Percentiles rank a stretch among this genome's conserved stretches.
Evolutionary conservation across 73 alveolate genomes (phyloP).

Genomic region (Durusdinium trenchii): DNA sequence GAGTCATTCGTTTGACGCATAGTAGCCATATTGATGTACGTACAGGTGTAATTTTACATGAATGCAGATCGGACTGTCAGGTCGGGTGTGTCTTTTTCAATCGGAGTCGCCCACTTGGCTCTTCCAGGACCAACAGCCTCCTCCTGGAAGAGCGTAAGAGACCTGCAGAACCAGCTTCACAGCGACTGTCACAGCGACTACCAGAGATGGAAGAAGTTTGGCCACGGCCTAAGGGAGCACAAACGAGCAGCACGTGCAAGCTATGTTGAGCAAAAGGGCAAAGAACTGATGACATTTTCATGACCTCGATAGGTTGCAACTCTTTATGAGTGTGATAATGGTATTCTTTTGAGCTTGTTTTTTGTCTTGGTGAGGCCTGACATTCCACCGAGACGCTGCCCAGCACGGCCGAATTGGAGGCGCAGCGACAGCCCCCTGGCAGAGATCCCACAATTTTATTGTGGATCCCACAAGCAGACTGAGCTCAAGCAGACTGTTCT

Average conservation of each 20-base stretch:
- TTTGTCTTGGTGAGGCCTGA: background rate
- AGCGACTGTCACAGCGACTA: background rate
- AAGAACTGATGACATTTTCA: background rate
- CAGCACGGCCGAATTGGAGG: constrained; percentile 60
- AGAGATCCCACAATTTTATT: no score
- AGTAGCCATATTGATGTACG: background rate
- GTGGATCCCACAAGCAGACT: no score
- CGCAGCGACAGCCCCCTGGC: constrained; percentile 38
- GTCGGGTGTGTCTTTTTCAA: background rate
- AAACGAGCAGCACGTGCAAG: no score
- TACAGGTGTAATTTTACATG: background rate
- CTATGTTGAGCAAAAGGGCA: no score
- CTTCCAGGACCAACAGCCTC: constrained; percentile 39
- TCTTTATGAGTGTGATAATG: background rate
- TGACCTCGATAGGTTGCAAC: no score
- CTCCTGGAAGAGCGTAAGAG: background rate
- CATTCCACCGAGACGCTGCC: constrained; percentile 16
- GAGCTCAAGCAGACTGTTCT: no score
- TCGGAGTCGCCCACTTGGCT: background rate
- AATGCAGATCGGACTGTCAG: background rate
- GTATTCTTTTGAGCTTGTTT: background rate
- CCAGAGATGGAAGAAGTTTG: constrained; percentile 65
- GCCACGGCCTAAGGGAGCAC: background rate
- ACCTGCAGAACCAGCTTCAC: background rate
- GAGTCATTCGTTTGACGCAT: background rate